Percentiles rank a stretch among this genome's conserved stretches.
These are phyloP conservation scores for Cicer judaicum DNA, from an alignment of 306 rosid species.

Conservation along the genomic window DNA sequence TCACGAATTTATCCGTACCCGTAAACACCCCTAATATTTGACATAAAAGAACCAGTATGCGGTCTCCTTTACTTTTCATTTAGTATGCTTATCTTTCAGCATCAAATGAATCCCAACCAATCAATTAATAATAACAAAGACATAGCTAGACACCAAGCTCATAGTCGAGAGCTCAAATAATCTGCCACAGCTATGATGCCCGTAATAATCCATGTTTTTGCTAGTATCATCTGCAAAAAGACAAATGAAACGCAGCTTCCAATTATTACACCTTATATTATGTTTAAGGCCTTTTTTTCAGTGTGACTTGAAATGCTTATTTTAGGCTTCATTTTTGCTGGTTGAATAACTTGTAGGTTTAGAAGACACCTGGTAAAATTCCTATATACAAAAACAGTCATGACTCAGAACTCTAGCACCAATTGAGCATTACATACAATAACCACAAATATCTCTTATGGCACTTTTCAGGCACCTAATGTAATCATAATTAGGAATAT, in stretches of 20 bases:
- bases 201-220: conserved; percentile 39
- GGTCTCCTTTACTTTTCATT: not conserved
- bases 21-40: not conserved
- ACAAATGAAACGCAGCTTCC: conserved; percentile 10
- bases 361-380: conserved; percentile 40
- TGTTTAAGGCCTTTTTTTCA: not conserved
- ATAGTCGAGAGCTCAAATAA: conserved; percentile 4
- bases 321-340: not conserved
- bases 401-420: conserved; percentile 62
- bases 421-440: conserved; percentile 47
- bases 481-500: not conserved
- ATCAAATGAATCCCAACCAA: conserved; percentile 4
- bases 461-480: conserved; percentile 52
- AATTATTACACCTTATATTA: not conserved
- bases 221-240: conserved; percentile 39
- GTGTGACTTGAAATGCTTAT: conserved; percentile 31
- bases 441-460: conserved; percentile 30
- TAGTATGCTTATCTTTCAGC: not conserved
- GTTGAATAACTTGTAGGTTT: conserved; percentile 36
- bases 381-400: conserved; percentile 56
- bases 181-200: conserved; percentile 22
- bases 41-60: not conserved
- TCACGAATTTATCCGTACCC: too few relatives aligned
- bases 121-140: not conserved
- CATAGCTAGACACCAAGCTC: conserved; percentile 7